These are phyloP conservation scores for Hortiboletus rubellus DNA, from an alignment of 1,284 basidiomycete species.

Conservation along the genomic window DNA sequence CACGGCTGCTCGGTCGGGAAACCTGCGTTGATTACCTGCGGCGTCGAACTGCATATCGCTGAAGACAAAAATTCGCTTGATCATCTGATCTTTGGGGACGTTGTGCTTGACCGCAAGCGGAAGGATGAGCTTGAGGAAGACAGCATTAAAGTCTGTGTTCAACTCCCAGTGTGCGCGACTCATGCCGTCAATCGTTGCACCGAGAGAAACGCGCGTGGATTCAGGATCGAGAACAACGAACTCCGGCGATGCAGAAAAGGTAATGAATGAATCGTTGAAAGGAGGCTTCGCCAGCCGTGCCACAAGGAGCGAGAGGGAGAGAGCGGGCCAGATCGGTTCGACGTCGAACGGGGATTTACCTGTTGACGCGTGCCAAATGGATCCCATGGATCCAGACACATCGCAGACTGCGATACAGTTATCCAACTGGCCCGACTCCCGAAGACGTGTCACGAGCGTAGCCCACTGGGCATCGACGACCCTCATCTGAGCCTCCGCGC, in stretches of 20 bases:
- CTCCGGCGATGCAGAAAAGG: conserved; percentile 55
- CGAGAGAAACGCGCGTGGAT: conserved; percentile 32
- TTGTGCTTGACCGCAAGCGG: conserved; percentile 54
- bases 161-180: conserved; percentile 44
- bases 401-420: conserved; percentile 71
- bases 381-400: conserved; percentile 72
- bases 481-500: conserved; percentile 38
- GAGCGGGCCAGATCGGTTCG: conserved; percentile 56
- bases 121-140: conserved; percentile 60
- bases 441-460: conserved; percentile 52
- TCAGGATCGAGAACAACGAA: conserved; percentile 50
- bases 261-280: conserved; percentile 66
- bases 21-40: neutral
- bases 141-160: conserved; percentile 62
- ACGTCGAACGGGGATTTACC: conserved; percentile 12
- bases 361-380: conserved; percentile 1
- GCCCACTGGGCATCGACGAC: conserved; percentile 68
- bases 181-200: conserved; percentile 43
- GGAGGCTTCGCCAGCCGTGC: conserved; percentile 61
- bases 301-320: conserved; percentile 67
- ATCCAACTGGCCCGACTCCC: conserved; percentile 54
- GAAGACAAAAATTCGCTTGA: conserved; percentile 73
- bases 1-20: neutral
- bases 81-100: conserved; percentile 66
- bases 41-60: conserved; percentile 76